Conservation (phyloP, 495 filamentous ascomycete species). For the Podospora pseudoanserina region DNA sequence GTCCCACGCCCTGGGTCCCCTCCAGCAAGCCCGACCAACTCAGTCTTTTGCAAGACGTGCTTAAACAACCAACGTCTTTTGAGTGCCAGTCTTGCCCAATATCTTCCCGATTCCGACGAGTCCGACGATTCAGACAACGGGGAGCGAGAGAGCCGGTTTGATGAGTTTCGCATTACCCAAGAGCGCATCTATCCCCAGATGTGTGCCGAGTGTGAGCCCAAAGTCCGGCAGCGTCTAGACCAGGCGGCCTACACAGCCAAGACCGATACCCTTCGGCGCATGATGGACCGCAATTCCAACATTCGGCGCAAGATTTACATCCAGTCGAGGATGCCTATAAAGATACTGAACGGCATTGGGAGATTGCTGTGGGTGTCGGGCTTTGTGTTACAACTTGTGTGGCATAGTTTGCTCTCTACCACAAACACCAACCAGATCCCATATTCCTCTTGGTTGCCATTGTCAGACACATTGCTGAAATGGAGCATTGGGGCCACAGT, state of each 20-base stretch:
- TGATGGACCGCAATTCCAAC: constrained; percentile 61
- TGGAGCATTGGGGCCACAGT: constrained; percentile 52
- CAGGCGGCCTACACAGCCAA: constrained; percentile 72
- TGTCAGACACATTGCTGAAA: constrained; percentile 37
- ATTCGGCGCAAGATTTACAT: constrained; percentile 39
- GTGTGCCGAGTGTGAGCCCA: constrained; percentile 69
- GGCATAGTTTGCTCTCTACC: constrained; percentile 39
- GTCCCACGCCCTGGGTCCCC: constrained; percentile 35
- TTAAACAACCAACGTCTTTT: constrained; percentile 78
- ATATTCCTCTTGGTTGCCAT: constrained; percentile 27
- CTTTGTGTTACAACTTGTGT: constrained; percentile 49
- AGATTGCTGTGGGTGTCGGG: constrained; percentile 52
- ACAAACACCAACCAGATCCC: constrained; percentile 9
- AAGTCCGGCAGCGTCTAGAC: constrained; percentile 60
- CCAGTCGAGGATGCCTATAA: constrained; percentile 49
- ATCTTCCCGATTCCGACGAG: constrained; percentile 63
- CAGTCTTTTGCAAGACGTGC: constrained; percentile 72
- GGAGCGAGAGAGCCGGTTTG: constrained; percentile 50
- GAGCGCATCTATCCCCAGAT: constrained; percentile 81
- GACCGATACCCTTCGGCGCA: constrained; percentile 67
- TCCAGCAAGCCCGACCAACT: constrained; percentile 29
- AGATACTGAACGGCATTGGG: constrained; percentile 37
- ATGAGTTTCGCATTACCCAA: constrained; percentile 57
- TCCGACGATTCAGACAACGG: constrained; percentile 50
- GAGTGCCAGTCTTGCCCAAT: constrained; percentile 59